phyloP scores from a whole-genome alignment of 805 yeast genomes.

The Nakazawaea molendinolei region DNA sequence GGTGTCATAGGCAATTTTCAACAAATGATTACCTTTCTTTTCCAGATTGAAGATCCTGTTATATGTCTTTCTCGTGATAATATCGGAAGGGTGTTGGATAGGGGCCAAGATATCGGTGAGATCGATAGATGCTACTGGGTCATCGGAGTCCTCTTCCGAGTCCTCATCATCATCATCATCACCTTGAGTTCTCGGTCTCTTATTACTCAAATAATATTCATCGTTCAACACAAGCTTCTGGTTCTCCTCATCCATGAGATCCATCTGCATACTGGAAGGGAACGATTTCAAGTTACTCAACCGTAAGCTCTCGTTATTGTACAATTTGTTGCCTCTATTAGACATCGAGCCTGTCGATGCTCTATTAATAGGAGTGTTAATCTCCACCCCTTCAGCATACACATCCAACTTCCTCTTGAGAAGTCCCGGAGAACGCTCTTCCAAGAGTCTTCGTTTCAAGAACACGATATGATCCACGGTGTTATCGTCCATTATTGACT shows the following conservation, averaged over 20 bases:
- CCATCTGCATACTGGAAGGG: conserved; percentile 15
- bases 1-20: conserved; percentile 61
- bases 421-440: background rate
- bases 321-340: conserved; percentile 27
- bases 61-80: conserved; percentile 64
- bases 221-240: conserved; percentile 16
- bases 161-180: conserved; percentile 15
- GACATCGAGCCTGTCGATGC: conserved; percentile 14
- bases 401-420: background rate
- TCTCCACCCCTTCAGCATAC: conserved; percentile 8
- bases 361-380: conserved; percentile 11
- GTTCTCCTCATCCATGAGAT: conserved; percentile 15
- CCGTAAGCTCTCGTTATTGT: conserved; percentile 19
- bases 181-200: conserved; percentile 12
- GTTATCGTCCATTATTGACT: conserved; percentile 5
- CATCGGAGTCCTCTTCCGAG: conserved; percentile 14
- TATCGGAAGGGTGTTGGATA: conserved; percentile 71
- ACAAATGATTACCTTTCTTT: conserved; percentile 36
- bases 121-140: conserved; percentile 42
- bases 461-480: conserved; percentile 9
- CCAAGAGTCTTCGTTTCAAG: conserved; percentile 6
- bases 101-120: conserved; percentile 65
- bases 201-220: conserved; percentile 15
- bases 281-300: conserved; percentile 17
- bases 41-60: conserved; percentile 54